Base-by-base conservation (phyloP, 129 eudicot genomes). In the Pittosporum tobira region DNA sequence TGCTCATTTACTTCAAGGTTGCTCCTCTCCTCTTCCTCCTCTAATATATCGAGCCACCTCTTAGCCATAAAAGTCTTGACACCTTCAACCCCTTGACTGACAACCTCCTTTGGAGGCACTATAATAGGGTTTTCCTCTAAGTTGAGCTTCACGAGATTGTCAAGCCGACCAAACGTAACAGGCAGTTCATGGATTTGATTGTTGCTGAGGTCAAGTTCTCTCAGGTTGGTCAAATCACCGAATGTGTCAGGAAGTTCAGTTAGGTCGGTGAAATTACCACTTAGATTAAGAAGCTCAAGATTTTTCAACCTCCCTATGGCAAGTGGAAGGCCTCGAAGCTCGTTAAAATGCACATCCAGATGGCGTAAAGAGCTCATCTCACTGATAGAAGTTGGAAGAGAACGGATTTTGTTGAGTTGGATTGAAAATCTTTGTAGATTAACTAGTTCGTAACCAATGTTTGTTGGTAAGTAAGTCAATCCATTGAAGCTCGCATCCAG, bases 151-250 rank as follows among this genome's bases (percentile, higher is more conserved):
- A 49, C 61, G 75, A 93, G 74, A 55, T 68, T 93, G 48, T 79
- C 78, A 34, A 93, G 96, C 38, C 81, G 82, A 22, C 96, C 85
- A 64, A 93, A 87, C 21, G 91, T 65, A 67, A 67, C 58, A 1
- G 99, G 99, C 57, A 93, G 78, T 30, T 75, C 82, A 55, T 68
- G 90, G 51, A 93, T 81, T 73, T 93, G 96, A 54, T 93, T 87
- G 79, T 93, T 93, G 80, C 96, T 87, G 59, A 93, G 67, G 48
- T 93, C 96, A n/a, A 93, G 96, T 29, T 83, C 96, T 65, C 70
- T 82, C 25, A 93, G 94, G 69, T 56, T 87, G 52, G 61, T 65
- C 34, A 93, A 66, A 66, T 93, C 94, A 29, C 96, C 84, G 18
- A 87, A 49, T 59, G 96, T 79, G 61, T 84, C 81, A 0, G 99